These are phyloP conservation scores for Oryza meridionalis DNA, from an alignment of 176 grass and related monocot genomes.

Conservation along the genomic window DNA sequence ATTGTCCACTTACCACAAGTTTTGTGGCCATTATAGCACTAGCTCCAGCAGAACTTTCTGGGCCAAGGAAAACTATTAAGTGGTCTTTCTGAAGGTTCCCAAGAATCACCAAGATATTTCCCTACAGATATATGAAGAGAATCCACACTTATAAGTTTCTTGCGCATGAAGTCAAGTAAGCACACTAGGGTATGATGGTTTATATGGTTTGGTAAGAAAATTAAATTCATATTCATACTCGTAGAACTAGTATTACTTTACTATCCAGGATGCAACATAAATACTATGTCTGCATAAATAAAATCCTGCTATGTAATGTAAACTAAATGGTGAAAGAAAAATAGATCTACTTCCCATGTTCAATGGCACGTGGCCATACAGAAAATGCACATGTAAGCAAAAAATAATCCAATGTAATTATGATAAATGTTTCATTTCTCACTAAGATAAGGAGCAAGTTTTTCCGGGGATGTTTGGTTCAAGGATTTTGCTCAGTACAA, in stretches of 20 bases:
- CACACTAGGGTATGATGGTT: slow-evolving; percentile 2
- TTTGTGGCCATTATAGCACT: slow-evolving; percentile 55
- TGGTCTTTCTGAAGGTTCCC: background rate
- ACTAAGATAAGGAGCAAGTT: background rate
- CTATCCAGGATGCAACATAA: background rate
- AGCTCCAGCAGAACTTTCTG: background rate
- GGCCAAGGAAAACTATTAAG: background rate
- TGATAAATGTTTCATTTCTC: background rate
- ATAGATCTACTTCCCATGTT: background rate
- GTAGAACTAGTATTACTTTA: background rate
- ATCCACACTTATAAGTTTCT: background rate
- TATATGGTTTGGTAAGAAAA: background rate
- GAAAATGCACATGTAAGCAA: background rate
- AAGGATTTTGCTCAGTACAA: background rate
- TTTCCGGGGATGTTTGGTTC: background rate
- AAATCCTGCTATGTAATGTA: background rate
- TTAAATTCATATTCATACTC: background rate
- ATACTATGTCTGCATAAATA: background rate
- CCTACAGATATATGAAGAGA: background rate
- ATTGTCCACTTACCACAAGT: slow-evolving; percentile 57
- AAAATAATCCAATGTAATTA: background rate
- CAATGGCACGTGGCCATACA: background rate
- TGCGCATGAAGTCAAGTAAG: background rate
- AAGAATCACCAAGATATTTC: slow-evolving; percentile 15
- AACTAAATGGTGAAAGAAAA: background rate